Conservation (phyloP, 495 filamentous ascomycete species). For the Penicillium canescens region DNA sequence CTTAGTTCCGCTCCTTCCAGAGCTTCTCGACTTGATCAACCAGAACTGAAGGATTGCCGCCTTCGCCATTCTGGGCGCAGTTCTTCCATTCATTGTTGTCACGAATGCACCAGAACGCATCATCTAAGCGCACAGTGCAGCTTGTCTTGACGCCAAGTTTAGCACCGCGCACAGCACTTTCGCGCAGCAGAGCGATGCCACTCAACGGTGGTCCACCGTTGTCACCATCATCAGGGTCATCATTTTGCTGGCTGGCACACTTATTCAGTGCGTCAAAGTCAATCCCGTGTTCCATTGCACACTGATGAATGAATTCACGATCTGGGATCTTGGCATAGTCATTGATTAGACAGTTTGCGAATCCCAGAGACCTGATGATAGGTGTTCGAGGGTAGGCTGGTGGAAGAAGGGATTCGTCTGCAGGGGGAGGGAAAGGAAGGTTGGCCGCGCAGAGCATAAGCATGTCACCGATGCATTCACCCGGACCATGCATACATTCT, state of each 20-base stretch:
- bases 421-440: conserved; percentile 45
- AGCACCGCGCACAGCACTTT: conserved; percentile 71
- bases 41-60: conserved; percentile 68
- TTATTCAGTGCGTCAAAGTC: conserved; percentile 81
- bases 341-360: conserved; percentile 80
- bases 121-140: conserved; percentile 83
- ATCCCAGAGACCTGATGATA: conserved; percentile 84
- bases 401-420: conserved; percentile 26
- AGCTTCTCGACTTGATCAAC: conserved; percentile 66
- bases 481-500: conserved; percentile 81
- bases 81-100: conserved; percentile 81
- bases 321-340: conserved; percentile 75
- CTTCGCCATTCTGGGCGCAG: conserved; percentile 58
- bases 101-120: conserved; percentile 77
- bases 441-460: conserved; percentile 85
- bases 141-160: conserved; percentile 73
- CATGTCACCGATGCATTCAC: conserved; percentile 93
- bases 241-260: conserved; percentile 59
- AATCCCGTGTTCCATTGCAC: conserved; percentile 85
- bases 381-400: conserved; percentile 50
- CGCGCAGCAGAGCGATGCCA: conserved; percentile 64
- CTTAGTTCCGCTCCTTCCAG: conserved; percentile 36
- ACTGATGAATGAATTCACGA: conserved; percentile 72
- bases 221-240: conserved; percentile 58
- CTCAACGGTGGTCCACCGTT: conserved; percentile 44